Conservation (phyloP, 148 eudicot species). For the Limonium bicolor region DNA sequence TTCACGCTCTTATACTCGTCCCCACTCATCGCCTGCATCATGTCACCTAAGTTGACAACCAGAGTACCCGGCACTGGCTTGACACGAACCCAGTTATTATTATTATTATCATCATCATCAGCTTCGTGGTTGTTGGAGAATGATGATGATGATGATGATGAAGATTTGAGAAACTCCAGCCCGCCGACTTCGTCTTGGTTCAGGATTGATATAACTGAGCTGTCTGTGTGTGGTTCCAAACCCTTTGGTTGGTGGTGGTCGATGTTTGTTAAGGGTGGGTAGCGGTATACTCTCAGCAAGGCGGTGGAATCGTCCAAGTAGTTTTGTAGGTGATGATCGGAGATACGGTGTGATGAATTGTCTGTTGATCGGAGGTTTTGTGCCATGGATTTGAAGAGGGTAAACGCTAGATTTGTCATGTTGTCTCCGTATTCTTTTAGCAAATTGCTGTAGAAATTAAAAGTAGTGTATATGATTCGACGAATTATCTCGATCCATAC, state of each 20-base stretch:
- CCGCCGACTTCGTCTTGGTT: constrained; percentile 58
- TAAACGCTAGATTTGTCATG: constrained; percentile 25
- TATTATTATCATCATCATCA: too few species aligned
- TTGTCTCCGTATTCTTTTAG: constrained; percentile 44
- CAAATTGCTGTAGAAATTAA: constrained; percentile 12
- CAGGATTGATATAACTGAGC: constrained; percentile 50
- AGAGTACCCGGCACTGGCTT: constrained; percentile 33
- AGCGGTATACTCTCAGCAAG: constrained; percentile 36
- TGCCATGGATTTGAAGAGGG: constrained; percentile 30
- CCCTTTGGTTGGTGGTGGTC: constrained; percentile 23
- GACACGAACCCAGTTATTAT: constrained; percentile 36
- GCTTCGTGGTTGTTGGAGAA: too few species aligned
- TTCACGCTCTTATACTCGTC: constrained; percentile 54
- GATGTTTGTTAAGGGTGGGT: constrained; percentile 13
- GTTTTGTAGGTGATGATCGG: too few species aligned
- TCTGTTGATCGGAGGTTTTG: not conserved
- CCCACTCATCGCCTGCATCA: constrained; percentile 75
- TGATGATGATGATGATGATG: too few species aligned
- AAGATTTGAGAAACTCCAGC: constrained; percentile 39
- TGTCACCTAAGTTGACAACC: constrained; percentile 60
- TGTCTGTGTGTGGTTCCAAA: constrained; percentile 56
- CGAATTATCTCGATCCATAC: too few species aligned
- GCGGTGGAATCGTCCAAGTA: constrained; percentile 29
- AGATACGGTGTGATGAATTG: too few species aligned
- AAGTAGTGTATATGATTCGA: too few species aligned